phyloP scores from a whole-genome alignment of 2,329 filamentous ascomycete genomes.

The Colletotrichum camelliae region DNA sequence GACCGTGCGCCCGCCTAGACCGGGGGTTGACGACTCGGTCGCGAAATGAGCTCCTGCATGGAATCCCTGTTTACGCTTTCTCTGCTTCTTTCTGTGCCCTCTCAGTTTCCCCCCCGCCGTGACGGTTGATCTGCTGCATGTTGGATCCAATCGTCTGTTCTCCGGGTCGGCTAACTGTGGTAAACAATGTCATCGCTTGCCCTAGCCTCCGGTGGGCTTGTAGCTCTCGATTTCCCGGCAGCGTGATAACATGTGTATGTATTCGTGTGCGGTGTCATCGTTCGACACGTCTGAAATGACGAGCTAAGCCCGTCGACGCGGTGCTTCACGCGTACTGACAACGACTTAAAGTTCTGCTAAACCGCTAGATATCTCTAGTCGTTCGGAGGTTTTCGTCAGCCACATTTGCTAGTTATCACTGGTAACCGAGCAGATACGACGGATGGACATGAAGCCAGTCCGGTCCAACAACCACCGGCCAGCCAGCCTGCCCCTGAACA shows the following conservation, averaged over 20 bases:
- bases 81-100: neutral
- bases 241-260: neutral
- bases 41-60: conserved; percentile 13
- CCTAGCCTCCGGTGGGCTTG: neutral
- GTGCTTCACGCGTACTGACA: neutral
- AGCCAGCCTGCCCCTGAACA: neutral
- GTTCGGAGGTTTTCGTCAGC: neutral
- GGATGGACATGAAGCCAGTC: neutral
- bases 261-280: neutral
- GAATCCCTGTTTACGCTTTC: conserved; percentile 1
- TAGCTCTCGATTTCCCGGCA: neutral
- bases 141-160: neutral
- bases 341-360: neutral
- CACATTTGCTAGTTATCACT: neutral
- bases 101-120: neutral
- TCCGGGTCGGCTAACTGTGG: neutral
- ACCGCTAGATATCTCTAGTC: neutral
- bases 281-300: neutral
- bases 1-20: neutral
- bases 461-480: neutral
- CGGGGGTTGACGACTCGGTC: neutral
- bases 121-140: neutral
- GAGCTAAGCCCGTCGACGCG: neutral
- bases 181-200: neutral
- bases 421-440: neutral